Conservation (phyloP, 2,329 filamentous ascomycete genomes). For the Ciborinia camelliae region DNA sequence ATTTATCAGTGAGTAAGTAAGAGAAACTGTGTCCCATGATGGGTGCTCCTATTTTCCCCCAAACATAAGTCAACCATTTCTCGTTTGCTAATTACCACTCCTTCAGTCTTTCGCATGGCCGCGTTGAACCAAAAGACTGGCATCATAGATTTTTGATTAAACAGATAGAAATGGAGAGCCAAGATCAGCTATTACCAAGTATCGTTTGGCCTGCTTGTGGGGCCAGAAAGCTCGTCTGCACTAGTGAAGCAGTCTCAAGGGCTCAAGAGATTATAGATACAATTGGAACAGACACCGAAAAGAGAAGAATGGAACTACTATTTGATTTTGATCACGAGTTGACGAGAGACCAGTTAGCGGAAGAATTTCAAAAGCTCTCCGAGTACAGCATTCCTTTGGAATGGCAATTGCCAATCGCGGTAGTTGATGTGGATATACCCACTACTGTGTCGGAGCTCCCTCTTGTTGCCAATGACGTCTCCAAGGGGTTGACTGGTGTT, state of each 20-base stretch:
- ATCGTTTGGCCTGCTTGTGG: slow-evolving; percentile 60
- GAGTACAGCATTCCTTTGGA: slow-evolving; percentile 50
- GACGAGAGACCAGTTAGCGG: slow-evolving; percentile 30
- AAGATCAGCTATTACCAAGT: slow-evolving; percentile 55
- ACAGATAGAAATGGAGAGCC: slow-evolving; percentile 61
- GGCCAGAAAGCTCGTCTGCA: slow-evolving; percentile 55
- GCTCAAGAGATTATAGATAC: slow-evolving; percentile 62
- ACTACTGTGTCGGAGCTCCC: slow-evolving; percentile 43
- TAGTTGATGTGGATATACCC: slow-evolving; percentile 47
- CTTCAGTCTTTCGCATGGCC: slow-evolving; percentile 42
- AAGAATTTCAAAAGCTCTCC: slow-evolving; percentile 46
- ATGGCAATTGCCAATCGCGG: slow-evolving; percentile 57
- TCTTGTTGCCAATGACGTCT: slow-evolving; percentile 43
- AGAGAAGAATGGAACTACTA: slow-evolving; percentile 52
- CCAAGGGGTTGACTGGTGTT: slow-evolving; percentile 51
- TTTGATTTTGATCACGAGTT: slow-evolving; percentile 40
- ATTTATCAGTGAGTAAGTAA: slow-evolving; percentile 55
- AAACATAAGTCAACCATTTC: not conserved
- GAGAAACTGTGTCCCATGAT: not conserved
- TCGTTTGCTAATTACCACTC: slow-evolving; percentile 6
- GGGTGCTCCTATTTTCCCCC: not conserved
- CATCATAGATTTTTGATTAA: slow-evolving; percentile 34
- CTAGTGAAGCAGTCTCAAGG: slow-evolving; percentile 56
- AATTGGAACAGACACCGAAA: slow-evolving; percentile 58
- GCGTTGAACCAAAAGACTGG: slow-evolving; percentile 35